Conservation (phyloP, 2,329 filamentous ascomycete genomes). For the Cryphonectria japonica region DNA sequence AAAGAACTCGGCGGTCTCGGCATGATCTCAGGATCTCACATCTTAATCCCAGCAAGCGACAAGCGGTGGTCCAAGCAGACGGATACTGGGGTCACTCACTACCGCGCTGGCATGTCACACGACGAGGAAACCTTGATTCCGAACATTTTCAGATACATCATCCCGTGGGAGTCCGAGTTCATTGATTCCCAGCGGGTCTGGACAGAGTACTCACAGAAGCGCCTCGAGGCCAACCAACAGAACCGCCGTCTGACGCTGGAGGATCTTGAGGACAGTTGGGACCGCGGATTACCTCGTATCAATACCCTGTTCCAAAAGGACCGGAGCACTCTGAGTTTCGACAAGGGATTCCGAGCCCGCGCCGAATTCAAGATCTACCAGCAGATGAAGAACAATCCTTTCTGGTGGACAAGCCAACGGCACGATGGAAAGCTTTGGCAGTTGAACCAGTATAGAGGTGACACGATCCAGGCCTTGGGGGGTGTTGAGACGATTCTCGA, state of each 20-base stretch:
- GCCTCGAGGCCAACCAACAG: slow-evolving; percentile 94
- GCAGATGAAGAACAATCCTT: slow-evolving; percentile 98
- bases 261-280: slow-evolving; percentile 97
- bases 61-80: slow-evolving; percentile 99
- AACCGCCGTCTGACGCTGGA: slow-evolving; percentile 93
- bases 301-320: slow-evolving; percentile 99
- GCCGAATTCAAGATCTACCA: slow-evolving; percentile 99
- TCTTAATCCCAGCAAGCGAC: slow-evolving; percentile 94
- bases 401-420: slow-evolving; percentile 98
- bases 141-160: slow-evolving; percentile 99
- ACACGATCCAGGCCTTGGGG: slow-evolving; percentile 92
- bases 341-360: slow-evolving; percentile 94
- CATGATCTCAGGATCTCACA: slow-evolving; percentile 99
- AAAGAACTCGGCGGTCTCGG: slow-evolving; percentile 96
- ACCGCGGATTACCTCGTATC: slow-evolving; percentile 94
- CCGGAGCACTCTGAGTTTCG: slow-evolving; percentile 92
- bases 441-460: slow-evolving; percentile 90
- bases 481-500: slow-evolving; percentile 92
- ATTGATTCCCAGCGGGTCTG: slow-evolving; percentile 98
- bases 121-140: slow-evolving; percentile 97
- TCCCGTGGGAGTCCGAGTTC: slow-evolving; percentile 98
- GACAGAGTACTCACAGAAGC: slow-evolving; percentile 99
- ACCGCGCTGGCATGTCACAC: slow-evolving; percentile 95
- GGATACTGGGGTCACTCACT: slow-evolving; percentile 95
- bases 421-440: slow-evolving; percentile 99